phyloP scores from a whole-genome alignment of 2,329 filamentous ascomycete genomes.

The Tolypocladium tropicale region DNA sequence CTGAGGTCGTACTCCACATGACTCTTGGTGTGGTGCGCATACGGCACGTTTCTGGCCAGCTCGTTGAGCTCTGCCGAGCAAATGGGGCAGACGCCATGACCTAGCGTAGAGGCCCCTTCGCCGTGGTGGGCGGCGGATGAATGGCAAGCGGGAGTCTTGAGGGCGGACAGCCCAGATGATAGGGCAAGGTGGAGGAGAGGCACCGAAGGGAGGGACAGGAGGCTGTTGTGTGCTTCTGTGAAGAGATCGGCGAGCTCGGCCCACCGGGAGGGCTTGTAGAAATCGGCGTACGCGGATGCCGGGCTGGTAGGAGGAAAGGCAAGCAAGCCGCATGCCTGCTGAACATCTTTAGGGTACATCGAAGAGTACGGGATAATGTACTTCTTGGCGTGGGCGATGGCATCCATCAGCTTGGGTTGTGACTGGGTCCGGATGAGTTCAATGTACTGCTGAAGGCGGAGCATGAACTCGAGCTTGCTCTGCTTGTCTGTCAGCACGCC shows the following conservation, averaged over 20 bases:
- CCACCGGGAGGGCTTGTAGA: conserved; percentile 72
- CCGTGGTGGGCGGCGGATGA: conserved; percentile 41
- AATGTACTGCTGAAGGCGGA: conserved; percentile 90
- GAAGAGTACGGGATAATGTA: conserved; percentile 63
- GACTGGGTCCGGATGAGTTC: conserved; percentile 68
- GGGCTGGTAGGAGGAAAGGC: conserved; percentile 53
- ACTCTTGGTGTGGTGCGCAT: conserved; percentile 91
- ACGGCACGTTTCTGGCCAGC: conserved; percentile 78
- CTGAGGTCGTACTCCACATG: conserved; percentile 82
- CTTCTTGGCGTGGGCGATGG: conserved; percentile 72
- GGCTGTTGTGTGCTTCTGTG: conserved; percentile 72
- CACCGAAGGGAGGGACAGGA: conserved; percentile 71
- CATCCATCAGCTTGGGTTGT: conserved; percentile 58
- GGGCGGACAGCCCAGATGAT: conserved; percentile 79
- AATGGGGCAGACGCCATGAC: conserved; percentile 80
- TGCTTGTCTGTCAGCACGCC: conserved; percentile 19
- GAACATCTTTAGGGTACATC: conserved; percentile 57
- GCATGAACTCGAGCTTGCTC: conserved; percentile 83
- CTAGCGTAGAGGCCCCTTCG: conserved; percentile 32
- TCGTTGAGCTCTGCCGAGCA: conserved; percentile 93
- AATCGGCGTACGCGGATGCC: conserved; percentile 33
- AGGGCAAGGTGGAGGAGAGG: conserved; percentile 87
- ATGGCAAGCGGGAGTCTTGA: conserved; percentile 94
- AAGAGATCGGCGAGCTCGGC: conserved; percentile 67
- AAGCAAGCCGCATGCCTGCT: conserved; percentile 68